These are phyloP conservation scores for Wickerhamiella alocasiicola DNA, from an alignment of 805 yeast species.

Conservation along the genomic window DNA sequence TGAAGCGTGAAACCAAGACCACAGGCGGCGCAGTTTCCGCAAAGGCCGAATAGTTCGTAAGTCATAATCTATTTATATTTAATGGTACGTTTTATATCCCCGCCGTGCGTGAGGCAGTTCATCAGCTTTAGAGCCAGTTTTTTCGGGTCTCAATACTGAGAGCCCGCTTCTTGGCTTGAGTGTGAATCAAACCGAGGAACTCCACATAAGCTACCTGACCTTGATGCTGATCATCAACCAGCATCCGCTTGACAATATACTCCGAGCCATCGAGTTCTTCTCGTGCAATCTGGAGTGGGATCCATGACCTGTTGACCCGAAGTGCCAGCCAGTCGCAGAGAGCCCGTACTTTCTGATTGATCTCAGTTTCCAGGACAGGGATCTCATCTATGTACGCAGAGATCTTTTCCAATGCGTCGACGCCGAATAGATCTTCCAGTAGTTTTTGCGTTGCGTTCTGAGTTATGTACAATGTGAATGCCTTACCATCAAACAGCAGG, in stretches of 20 bases:
- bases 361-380: slow-evolving; percentile 57
- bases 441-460: slow-evolving; percentile 53
- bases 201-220: slow-evolving; percentile 51
- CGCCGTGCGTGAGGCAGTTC: too few species aligned
- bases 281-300: slow-evolving; percentile 49
- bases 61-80: too few species aligned
- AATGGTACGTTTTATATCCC: too few species aligned
- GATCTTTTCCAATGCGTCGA: slow-evolving; percentile 31
- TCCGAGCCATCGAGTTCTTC: slow-evolving; percentile 53
- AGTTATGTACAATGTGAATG: slow-evolving; percentile 53
- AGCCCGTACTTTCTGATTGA: slow-evolving; percentile 55
- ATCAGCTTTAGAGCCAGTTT: too few species aligned
- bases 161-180: slow-evolving; percentile 27
- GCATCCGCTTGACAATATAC: slow-evolving; percentile 40
- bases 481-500: slow-evolving; percentile 56
- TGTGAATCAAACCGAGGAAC: slow-evolving; percentile 57
- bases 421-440: slow-evolving; percentile 63
- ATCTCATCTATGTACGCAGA: slow-evolving; percentile 43
- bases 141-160: too few species aligned
- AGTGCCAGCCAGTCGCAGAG: slow-evolving; percentile 45
- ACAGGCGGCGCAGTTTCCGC: too few species aligned
- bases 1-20: not conserved
- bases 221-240: slow-evolving; percentile 67
- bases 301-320: slow-evolving; percentile 29
- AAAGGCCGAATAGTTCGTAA: too few species aligned